phyloP scores from a whole-genome alignment of 495 filamentous ascomycete genomes.

The Lasiosphaeriaceae sp. region DNA sequence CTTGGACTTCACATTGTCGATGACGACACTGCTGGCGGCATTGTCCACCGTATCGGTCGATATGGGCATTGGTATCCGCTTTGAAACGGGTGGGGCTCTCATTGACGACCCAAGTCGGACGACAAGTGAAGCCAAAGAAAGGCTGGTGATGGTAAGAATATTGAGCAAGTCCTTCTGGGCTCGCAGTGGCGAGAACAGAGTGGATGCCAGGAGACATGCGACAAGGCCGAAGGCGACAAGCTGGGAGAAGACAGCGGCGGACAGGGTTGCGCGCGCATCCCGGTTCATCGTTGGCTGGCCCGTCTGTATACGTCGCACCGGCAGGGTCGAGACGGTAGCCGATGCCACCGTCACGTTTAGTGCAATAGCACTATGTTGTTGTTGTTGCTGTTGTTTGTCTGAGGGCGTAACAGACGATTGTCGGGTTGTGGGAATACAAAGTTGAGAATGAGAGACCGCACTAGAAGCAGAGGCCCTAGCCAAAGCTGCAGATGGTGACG shows the following conservation, averaged over 20 bases:
- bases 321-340: constrained; percentile 18
- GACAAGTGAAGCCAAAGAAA: constrained; percentile 16
- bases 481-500: no score
- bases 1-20: constrained; percentile 24
- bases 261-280: neutral
- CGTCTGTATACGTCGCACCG: constrained; percentile 15
- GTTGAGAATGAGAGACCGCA: no score
- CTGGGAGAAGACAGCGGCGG: constrained; percentile 12
- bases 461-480: no score
- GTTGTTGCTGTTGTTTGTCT: neutral
- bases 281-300: constrained; percentile 7
- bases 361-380: neutral
- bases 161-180: constrained; percentile 4
- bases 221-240: constrained; percentile 33
- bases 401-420: neutral
- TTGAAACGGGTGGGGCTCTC: constrained; percentile 6
- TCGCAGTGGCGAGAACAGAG: constrained; percentile 12
- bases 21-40: neutral
- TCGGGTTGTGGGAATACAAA: no score
- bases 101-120: neutral
- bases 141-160: constrained; percentile 16
- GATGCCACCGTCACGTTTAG: constrained; percentile 9
- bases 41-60: neutral
- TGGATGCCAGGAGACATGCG: constrained; percentile 24
- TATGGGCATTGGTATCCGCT: constrained; percentile 4